Base-by-base conservation (phyloP, 306 rosid genomes). In the Lathyrus sativus region DNA sequence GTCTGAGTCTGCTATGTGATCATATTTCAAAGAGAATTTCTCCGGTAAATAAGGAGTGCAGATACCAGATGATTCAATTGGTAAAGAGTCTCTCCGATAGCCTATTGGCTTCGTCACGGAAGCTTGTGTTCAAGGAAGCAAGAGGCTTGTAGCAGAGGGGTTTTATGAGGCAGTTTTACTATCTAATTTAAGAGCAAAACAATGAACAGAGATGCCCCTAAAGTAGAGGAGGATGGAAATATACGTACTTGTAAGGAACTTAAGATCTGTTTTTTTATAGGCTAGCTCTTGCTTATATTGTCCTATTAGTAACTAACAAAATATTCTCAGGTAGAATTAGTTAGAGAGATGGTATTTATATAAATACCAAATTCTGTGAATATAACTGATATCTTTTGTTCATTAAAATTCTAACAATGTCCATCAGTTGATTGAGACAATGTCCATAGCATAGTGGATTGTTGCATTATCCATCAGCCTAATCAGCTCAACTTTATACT, bases 91-190 rank as follows among this genome's bases (percentile, higher is more conserved):
- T 82, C 87, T 87, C 74, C 85, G 96, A 50, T 85, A 83, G 88
- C 96, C 91, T n/a, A 80, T 92, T 43, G 98, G 98, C 75, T 86
- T 89, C 74, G 82, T 89, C 67, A 88, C 96, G n/a, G n/a, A n/a
- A n/a, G n/a, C n/a, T n/a, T n/a, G n/a, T n/a, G n/a, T n/a, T n/a
- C n/a, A n/a, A n/a, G n/a, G n/a, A n/a, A 58, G 95, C 88, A 87
- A 86, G 87, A 88, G 78, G 85, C 80, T 79, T 9, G 79, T 66
- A 29, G 92, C 98, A 12, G 82, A 49, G 79, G 96, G 91, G 35
- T 82, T 86, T 41, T 92, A 95, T 37, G 88, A 86, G 76, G 91
- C 93, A 13, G 82, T 79, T 17, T 81, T 77, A 14, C 65, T 69
- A 15, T 80, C 87, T 73, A 68, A 28, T 65, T 85, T 90, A 42